phyloP scores from a whole-genome alignment of 495 filamentous ascomycete species.

The Baudoinia panamericana region DNA sequence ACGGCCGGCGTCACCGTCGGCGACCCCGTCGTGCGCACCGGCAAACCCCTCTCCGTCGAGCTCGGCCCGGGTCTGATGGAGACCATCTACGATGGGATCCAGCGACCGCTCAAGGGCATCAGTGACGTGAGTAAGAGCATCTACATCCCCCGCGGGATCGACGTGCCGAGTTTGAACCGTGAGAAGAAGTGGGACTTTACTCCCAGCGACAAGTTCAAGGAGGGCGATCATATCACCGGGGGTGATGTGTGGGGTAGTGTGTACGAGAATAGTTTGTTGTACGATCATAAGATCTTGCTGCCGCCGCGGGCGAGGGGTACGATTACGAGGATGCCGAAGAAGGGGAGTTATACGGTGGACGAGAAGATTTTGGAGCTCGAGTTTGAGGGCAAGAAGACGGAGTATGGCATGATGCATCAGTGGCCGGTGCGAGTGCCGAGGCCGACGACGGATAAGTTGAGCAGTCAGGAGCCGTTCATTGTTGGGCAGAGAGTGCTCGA shows the following conservation, averaged over 20 bases:
- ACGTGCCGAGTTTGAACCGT: constrained; percentile 76
- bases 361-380: constrained; percentile 93
- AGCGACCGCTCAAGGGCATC: constrained; percentile 82
- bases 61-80: constrained; percentile 94
- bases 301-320: constrained; percentile 81
- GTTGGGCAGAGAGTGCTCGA: constrained; percentile 95
- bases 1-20: constrained; percentile 97
- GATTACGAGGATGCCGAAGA: constrained; percentile 76
- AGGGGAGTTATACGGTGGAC: constrained; percentile 85
- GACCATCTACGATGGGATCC: constrained; percentile 98
- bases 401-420: constrained; percentile 93
- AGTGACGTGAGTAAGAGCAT: constrained; percentile 52
- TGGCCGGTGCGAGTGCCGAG: constrained; percentile 98
- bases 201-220: constrained; percentile 59
- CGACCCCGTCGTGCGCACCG: constrained; percentile 78
- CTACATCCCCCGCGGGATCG: constrained; percentile 92
- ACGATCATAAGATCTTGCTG: constrained; percentile 90
- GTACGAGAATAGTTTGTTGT: constrained; percentile 89
- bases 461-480: constrained; percentile 77
- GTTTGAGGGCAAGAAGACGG: constrained; percentile 88
- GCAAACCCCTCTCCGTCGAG: constrained; percentile 93
- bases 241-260: constrained; percentile 91
- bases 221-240: constrained; percentile 91
- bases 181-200: constrained; percentile 91
- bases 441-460: constrained; percentile 77